Evolutionary conservation across 1,284 basidiomycete species (phyloP).

Genomic region (Leccinum huronense): DNA sequence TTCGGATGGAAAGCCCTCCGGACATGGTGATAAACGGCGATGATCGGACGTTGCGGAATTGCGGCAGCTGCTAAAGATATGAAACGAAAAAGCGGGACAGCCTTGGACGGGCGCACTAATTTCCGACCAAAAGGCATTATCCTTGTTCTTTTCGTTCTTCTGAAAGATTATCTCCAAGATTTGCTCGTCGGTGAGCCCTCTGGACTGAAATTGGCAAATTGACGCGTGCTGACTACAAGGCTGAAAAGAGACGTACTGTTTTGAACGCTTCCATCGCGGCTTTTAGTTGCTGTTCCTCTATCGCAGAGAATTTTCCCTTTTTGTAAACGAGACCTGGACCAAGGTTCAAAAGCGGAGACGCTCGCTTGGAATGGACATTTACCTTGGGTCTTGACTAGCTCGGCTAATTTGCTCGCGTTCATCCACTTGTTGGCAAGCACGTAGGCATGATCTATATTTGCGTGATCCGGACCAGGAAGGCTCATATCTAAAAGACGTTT

Average conservation of each 20-base stretch:
- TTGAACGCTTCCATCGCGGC: slow-evolving; percentile 64
- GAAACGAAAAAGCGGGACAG: slow-evolving; percentile 5
- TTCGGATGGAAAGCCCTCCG: slow-evolving; percentile 66
- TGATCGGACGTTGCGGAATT: slow-evolving; percentile 71
- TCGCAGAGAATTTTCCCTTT: slow-evolving; percentile 79
- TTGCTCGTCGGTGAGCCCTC: slow-evolving; percentile 50
- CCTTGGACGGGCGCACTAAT: slow-evolving; percentile 54
- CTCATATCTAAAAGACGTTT: slow-evolving; percentile 35
- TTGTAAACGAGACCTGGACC: slow-evolving; percentile 71
- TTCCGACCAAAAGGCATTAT: slow-evolving; percentile 71
- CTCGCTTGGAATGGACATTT: slow-evolving; percentile 10
- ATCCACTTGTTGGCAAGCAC: slow-evolving; percentile 73
- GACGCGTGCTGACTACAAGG: slow-evolving; percentile 4
- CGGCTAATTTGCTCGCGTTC: slow-evolving; percentile 60
- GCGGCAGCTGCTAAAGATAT: slow-evolving; percentile 50
- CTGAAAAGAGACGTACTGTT: slow-evolving; percentile 41
- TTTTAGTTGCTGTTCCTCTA: slow-evolving; percentile 66
- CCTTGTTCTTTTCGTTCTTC: slow-evolving; percentile 57
- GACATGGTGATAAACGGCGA: slow-evolving; percentile 79
- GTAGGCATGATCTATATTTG: slow-evolving; percentile 46
- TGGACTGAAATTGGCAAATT: slow-evolving; percentile 39
- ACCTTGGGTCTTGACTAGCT: slow-evolving; percentile 69
- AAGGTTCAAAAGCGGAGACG: slow-evolving; percentile 12
- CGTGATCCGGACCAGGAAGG: slow-evolving; percentile 35
- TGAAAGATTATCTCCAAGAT: slow-evolving; percentile 63